Percentiles rank a stretch among this genome's conserved stretches.
Evolutionary conservation across 2,329 filamentous ascomycete species (phyloP).

Genomic region (Pleoardoris graminearum): DNA sequence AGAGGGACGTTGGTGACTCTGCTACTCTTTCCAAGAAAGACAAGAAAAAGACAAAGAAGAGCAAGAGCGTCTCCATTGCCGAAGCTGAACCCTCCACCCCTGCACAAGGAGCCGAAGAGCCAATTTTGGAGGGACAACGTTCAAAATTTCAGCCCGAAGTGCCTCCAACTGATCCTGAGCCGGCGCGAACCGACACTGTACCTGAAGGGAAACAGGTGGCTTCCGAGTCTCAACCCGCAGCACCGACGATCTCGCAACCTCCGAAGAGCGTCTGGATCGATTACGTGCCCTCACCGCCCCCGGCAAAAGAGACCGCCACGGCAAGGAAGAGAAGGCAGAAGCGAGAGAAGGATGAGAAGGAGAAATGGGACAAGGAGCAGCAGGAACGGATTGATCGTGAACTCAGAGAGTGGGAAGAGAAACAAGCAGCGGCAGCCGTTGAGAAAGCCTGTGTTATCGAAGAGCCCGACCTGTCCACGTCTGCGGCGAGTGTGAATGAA

Average conservation of each 20-base stretch:
- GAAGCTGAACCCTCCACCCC: constrained; percentile 9
- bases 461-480: background rate
- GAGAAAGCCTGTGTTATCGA: background rate
- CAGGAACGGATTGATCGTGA: background rate
- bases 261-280: background rate
- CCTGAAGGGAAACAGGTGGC: background rate
- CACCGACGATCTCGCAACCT: background rate
- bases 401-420: background rate
- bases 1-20: constrained; percentile 8
- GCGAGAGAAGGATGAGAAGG: background rate
- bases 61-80: constrained; percentile 9
- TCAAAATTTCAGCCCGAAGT: background rate
- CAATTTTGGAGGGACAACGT: background rate
- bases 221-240: background rate
- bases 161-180: background rate
- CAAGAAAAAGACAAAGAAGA: constrained; percentile 16
- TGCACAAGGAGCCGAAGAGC: constrained; percentile 4
- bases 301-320: background rate
- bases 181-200: background rate
- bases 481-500: constrained; percentile 1
- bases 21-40: constrained; percentile 13
- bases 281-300: background rate
- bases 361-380: constrained; percentile 1
- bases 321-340: background rate
- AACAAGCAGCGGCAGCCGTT: background rate